Evolutionary conservation across 306 rosid species (phyloP).

Genomic region (Gleditsia sinensis): DNA sequence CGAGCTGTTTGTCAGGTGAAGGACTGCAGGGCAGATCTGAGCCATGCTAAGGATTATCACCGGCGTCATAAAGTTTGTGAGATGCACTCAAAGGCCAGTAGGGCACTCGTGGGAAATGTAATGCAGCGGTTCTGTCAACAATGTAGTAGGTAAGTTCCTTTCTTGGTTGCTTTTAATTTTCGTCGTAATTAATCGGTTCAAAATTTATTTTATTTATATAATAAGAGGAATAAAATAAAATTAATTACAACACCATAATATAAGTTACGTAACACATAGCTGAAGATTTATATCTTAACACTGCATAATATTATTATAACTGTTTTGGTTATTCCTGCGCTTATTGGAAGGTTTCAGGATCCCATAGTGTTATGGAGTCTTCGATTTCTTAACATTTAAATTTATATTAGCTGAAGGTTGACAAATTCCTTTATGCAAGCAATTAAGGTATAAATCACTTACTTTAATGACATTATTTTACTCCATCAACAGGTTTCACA

Average conservation of each 20-base stretch:
- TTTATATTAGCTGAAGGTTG: neutral
- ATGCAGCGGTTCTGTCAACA: constrained; percentile 98
- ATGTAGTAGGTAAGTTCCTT: constrained; percentile 77
- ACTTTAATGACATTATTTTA: constrained; percentile 15
- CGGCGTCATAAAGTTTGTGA: constrained; percentile 93
- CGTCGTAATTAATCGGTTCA: neutral
- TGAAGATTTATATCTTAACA: neutral
- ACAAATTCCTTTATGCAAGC: neutral
- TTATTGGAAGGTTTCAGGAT: neutral
- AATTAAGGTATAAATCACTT: neutral
- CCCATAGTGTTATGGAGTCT: neutral
- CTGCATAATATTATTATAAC: neutral
- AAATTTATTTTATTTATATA: neutral
- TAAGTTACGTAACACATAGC: neutral
- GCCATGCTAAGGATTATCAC: constrained; percentile 79
- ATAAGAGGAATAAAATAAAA: constrained; percentile 6
- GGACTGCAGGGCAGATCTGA: constrained; percentile 85
- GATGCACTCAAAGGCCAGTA: constrained; percentile 83
- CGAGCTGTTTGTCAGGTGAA: constrained; percentile 89
- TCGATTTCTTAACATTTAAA: no score
- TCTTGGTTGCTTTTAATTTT: constrained; percentile 14
- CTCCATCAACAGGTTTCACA: constrained; percentile 51
- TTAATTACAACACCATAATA: neutral
- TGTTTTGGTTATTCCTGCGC: neutral
- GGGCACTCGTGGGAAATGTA: constrained; percentile 72